Percentiles rank a stretch among this genome's conserved stretches.
Evolutionary conservation across 805 yeast genomes (phyloP).

Genomic region (Monosporozyma servazzii): DNA sequence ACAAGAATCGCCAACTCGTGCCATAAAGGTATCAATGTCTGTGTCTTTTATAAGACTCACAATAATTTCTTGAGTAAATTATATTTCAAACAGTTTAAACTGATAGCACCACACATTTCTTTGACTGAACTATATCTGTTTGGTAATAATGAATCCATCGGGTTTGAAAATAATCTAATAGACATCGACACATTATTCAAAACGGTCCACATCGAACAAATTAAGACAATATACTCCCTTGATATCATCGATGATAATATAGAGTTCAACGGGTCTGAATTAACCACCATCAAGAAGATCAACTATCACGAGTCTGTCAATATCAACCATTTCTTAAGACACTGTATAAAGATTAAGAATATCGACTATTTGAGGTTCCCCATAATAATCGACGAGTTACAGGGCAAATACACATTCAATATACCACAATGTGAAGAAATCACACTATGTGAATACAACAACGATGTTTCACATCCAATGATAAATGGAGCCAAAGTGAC

Average conservation of each 20-base stretch:
- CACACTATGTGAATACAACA: constrained; percentile 14
- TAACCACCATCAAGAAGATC: constrained; percentile 15
- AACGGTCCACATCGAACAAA: constrained; percentile 16
- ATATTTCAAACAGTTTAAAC: constrained; percentile 19
- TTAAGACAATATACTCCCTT: constrained; percentile 16
- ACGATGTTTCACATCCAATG: constrained; percentile 10
- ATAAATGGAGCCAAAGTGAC: constrained; percentile 16
- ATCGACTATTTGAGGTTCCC: constrained; percentile 20
- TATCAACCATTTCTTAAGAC: constrained; percentile 5
- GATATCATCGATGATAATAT: constrained; percentile 11
- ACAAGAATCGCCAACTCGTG: constrained; percentile 9
- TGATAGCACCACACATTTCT: constrained; percentile 4
- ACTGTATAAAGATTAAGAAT: constrained; percentile 12
- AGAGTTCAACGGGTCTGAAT: constrained; percentile 11
- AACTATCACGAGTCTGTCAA: constrained; percentile 2
- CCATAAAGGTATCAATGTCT: constrained; percentile 10
- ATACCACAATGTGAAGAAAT: constrained; percentile 19
- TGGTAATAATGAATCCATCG: constrained; percentile 9
- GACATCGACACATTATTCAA: constrained; percentile 22
- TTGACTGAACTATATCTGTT: constrained; percentile 22
- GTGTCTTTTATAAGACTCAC: constrained; percentile 17
- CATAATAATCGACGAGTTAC: background rate
- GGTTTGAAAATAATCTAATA: constrained; percentile 8
- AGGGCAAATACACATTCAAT: constrained; percentile 3
- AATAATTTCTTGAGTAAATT: constrained; percentile 21